Evolutionary conservation across 2,329 filamentous ascomycete species (phyloP).

Genomic region (Penicillium expansum): DNA sequence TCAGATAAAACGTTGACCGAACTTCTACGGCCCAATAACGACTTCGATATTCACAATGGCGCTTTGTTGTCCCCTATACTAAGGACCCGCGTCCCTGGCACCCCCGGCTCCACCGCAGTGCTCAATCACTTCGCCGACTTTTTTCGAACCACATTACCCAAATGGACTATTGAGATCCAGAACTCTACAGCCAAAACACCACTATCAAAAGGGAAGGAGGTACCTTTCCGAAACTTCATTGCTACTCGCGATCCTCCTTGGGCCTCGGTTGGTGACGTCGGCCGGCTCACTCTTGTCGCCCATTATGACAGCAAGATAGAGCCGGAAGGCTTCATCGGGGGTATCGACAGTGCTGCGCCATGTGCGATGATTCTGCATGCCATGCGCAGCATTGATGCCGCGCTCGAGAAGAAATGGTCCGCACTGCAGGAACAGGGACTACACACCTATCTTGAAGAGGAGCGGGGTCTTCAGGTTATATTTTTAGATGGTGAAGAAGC

Average conservation of each 20-base stretch:
- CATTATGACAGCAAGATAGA: conserved; percentile 86
- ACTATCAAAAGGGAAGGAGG: conserved; percentile 62
- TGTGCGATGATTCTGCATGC: conserved; percentile 89
- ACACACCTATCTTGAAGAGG: conserved; percentile 61
- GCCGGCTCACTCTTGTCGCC: conserved; percentile 79
- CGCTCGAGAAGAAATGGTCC: conserved; percentile 78
- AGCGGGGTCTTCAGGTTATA: conserved; percentile 82
- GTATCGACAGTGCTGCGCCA: conserved; percentile 88
- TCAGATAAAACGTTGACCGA: conserved; percentile 70
- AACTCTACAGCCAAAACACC: conserved; percentile 88
- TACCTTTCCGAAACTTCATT: conserved; percentile 86
- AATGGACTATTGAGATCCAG: conserved; percentile 79
- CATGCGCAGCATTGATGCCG: conserved; percentile 74
- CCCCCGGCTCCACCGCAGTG: conserved; percentile 67
- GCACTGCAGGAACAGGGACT: conserved; percentile 62
- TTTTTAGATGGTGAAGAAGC: conserved; percentile 94
- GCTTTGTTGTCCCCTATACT: conserved; percentile 81
- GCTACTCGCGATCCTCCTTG: conserved; percentile 86
- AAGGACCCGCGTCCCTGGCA: conserved; percentile 83
- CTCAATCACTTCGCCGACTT: conserved; percentile 82
- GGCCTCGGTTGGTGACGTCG: conserved; percentile 69
- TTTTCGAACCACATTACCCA: conserved; percentile 70
- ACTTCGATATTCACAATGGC: conserved; percentile 76
- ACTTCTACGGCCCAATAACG: conserved; percentile 68
- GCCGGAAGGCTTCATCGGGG: conserved; percentile 86